Percentiles rank a stretch among this genome's conserved stretches.
Evolutionary conservation across 441 rosid species (phyloP).

Genomic region (Syzygium malaccense): DNA sequence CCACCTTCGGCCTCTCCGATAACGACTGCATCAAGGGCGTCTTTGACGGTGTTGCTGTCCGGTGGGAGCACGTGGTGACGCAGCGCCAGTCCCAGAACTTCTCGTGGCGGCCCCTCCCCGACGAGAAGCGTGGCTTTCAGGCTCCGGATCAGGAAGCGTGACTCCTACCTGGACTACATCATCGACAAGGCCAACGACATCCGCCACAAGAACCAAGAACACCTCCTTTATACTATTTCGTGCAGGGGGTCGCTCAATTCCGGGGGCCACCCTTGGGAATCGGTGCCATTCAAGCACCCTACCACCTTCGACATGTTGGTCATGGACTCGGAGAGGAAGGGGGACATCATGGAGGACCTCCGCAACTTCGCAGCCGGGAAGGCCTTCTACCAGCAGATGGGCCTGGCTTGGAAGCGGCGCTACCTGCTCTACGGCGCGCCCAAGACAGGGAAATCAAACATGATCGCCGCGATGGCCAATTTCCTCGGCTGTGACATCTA

Average conservation of each 20-base stretch:
- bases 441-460: accelerated
- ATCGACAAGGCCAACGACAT: background rate
- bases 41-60: too few species aligned
- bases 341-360: too few species aligned
- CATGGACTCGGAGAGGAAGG: too few species aligned
- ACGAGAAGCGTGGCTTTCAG: background rate
- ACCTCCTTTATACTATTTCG: background rate
- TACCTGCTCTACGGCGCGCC: accelerated
- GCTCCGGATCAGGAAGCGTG: background rate
- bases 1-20: too few species aligned
- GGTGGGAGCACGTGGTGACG: too few species aligned
- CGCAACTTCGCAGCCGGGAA: accelerated
- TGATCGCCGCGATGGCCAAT: too few species aligned
- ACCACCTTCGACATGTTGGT: too few species aligned
- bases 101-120: background rate
- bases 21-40: too few species aligned
- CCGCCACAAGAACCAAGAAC: background rate
- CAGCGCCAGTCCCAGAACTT: background rate
- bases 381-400: accelerated
- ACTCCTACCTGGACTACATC: background rate
- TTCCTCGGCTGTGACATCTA: too few species aligned
- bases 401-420: accelerated
- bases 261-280: accelerated
- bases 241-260: background rate
- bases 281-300: background rate